Base-by-base conservation (phyloP, 2,329 filamentous ascomycete genomes). In the Fusarium sororula region DNA sequence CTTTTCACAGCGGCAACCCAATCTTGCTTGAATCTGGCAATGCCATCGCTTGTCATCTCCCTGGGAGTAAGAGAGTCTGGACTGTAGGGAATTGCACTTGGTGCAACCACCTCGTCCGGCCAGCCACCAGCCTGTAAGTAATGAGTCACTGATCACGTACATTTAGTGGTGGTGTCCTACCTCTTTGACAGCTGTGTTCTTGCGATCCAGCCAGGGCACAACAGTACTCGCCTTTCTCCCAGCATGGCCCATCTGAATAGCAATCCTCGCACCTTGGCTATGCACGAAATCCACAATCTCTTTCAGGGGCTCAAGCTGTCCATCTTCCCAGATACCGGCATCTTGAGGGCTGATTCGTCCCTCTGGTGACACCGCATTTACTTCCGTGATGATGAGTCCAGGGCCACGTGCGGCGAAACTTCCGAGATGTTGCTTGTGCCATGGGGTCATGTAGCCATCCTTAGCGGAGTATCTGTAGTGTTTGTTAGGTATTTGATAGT, bases 301-400 rank as follows among this genome's bases (percentile, higher is more conserved):
- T 70, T 84, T 86, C 51, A 92, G 81, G 0, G 87, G 86, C 67
- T 85, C 90, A 63, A 92, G 90, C 74, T 95, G 93, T 3, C 86
- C 87, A 78, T 95, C 93, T 66, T 90, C 87, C 92, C 92, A 95
- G 6, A 95, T 80, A 1, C 93, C 92, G 17, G 82, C 80, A 75
- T 93, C 91, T 76, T 93, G 85, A 0, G 92, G 93, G 0, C 91
- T 93, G 81, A 94, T 94, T 28, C 93, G 87, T 15, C 93, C 93
- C 73, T 92, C 87, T 0, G 91, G 82, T 2, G 87, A 84, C 0
- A 95, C 90, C 5, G 90, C 85, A 2, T 92, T 93, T 6, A 92
- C 91, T 82, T 95, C 93, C 22, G 93, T 85, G 48, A 92, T 85
- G 22, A 90, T 80, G 6, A 94, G 81, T 1, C 91, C 92, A 0